Conservation (phyloP, 176 grass and related monocot species). For the Areca catechu region DNA sequence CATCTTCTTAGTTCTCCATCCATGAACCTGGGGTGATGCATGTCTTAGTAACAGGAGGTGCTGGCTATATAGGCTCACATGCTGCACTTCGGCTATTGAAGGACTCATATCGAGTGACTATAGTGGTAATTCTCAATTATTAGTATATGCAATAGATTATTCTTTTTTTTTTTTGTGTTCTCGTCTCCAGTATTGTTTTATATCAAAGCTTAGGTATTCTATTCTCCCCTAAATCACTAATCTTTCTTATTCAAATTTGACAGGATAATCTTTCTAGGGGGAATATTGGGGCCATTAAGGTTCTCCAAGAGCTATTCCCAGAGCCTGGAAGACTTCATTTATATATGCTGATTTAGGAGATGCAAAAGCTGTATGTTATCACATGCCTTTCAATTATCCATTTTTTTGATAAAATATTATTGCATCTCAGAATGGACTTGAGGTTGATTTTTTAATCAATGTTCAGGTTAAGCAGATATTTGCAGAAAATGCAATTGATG, state of each 20-base stretch:
- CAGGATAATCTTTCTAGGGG: constrained; percentile 93
- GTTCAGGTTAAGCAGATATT: constrained; percentile 60
- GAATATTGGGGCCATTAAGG: constrained; percentile 68
- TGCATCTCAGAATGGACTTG: no score
- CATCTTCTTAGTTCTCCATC: constrained; percentile 57
- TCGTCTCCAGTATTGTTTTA: not conserved
- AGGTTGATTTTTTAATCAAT: constrained; percentile 14
- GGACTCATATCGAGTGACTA: constrained; percentile 84
- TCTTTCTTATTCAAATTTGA: not conserved
- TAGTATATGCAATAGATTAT: not conserved
- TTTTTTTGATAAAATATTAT: no score
- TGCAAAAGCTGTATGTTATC: constrained; percentile 54
- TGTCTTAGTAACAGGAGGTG: constrained; percentile 74
- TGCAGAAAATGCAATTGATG: constrained; percentile 79
- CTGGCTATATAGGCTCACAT: constrained; percentile 86
- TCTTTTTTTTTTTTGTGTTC: not conserved
- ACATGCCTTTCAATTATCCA: no score
- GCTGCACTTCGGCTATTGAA: constrained; percentile 64
- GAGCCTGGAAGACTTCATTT: constrained; percentile 67
- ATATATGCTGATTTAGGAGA: constrained; percentile 85
- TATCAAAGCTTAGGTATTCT: not conserved
- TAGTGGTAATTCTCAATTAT: constrained; percentile 45
- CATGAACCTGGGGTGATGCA: constrained; percentile 69
- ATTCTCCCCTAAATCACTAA: no score
- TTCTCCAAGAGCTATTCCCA: constrained; percentile 62